Evolutionary conservation across 768 basidiomycete genomes (phyloP).

Genomic region (Nevesoporus exiguus): DNA sequence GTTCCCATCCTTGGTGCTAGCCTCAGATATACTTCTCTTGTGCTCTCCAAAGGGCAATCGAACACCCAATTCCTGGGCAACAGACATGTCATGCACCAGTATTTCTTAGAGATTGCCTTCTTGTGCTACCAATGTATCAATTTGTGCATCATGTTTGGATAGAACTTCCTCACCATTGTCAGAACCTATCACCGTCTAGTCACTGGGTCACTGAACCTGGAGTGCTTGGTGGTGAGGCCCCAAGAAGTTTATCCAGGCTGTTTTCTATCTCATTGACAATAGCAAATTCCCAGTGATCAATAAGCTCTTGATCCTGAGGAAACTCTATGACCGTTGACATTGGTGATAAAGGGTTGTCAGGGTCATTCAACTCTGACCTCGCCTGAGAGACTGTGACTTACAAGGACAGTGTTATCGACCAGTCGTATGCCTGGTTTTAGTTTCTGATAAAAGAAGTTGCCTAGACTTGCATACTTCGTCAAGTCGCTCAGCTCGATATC

Average conservation of each 20-base stretch:
- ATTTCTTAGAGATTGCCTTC: slow-evolving; percentile 51
- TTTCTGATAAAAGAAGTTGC: slow-evolving; percentile 92
- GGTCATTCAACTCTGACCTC: slow-evolving; percentile 43
- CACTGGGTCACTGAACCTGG: slow-evolving; percentile 37
- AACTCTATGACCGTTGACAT: slow-evolving; percentile 41
- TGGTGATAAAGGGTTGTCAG: slow-evolving; percentile 42
- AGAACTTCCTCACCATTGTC: slow-evolving; percentile 30
- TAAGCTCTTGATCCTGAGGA: slow-evolving; percentile 49
- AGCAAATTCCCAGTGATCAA: slow-evolving; percentile 89
- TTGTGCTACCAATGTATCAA: slow-evolving; percentile 75
- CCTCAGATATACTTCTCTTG: slow-evolving; percentile 39
- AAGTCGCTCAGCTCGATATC: slow-evolving; percentile 84
- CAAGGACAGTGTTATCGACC: slow-evolving; percentile 71
- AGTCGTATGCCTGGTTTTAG: slow-evolving; percentile 81
- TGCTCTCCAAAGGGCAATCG: slow-evolving; percentile 35
- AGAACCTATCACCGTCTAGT: slow-evolving; percentile 17
- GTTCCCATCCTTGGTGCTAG: slow-evolving; percentile 67
- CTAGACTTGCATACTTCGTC: slow-evolving; percentile 77
- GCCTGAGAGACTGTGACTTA: no score
- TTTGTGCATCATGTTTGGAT: slow-evolving; percentile 60
- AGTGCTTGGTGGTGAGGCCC: slow-evolving; percentile 42
- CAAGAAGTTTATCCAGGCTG: slow-evolving; percentile 86
- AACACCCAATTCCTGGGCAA: slow-evolving; percentile 70
- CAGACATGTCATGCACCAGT: slow-evolving; percentile 62
- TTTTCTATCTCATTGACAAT: slow-evolving; percentile 97